Evolutionary conservation across 1,284 basidiomycete genomes (phyloP).

Genomic region (Lentinula novae-zelandiae): DNA sequence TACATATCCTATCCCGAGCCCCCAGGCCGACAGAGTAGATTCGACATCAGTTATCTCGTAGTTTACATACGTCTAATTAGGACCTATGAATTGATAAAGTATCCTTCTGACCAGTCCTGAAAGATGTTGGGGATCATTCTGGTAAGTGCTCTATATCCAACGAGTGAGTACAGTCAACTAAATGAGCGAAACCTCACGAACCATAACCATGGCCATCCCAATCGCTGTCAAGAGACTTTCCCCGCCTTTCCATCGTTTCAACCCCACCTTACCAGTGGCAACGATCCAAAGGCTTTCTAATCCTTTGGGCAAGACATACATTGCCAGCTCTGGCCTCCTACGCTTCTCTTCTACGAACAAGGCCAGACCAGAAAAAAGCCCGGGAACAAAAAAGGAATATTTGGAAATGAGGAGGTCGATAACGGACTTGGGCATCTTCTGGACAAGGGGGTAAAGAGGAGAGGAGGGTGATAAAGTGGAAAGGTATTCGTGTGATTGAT

Average conservation of each 20-base stretch:
- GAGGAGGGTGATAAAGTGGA: conserved; percentile 32
- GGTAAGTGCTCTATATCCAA: conserved; percentile 30
- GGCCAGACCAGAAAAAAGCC: conserved; percentile 74
- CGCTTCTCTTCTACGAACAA: conserved; percentile 87
- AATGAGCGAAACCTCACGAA: conserved; percentile 27
- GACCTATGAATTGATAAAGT: conserved; percentile 90
- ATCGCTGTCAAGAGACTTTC: conserved; percentile 64
- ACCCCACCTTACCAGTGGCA: conserved; percentile 71
- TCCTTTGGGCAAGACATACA: conserved; percentile 94
- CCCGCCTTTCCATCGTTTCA: conserved; percentile 69
- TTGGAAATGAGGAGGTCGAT: conserved; percentile 59
- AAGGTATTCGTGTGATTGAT: conserved; percentile 52
- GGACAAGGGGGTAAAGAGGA: conserved; percentile 19
- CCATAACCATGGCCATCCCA: conserved; percentile 93
- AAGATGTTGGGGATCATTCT: conserved; percentile 88
- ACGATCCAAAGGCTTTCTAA: conserved; percentile 86
- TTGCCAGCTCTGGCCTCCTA: conserved; percentile 81
- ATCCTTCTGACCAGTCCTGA: conserved; percentile 85
- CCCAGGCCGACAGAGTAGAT: too few species aligned
- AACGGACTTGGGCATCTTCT: conserved; percentile 43
- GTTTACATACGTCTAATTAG: conserved; percentile 46
- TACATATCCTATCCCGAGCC: too few species aligned
- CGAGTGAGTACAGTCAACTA: neutral
- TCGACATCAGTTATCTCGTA: too few species aligned
- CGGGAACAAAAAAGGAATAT: conserved; percentile 73